Conservation (phyloP, 2,329 filamentous ascomycete species). For the Monilinia aucupariae region DNA sequence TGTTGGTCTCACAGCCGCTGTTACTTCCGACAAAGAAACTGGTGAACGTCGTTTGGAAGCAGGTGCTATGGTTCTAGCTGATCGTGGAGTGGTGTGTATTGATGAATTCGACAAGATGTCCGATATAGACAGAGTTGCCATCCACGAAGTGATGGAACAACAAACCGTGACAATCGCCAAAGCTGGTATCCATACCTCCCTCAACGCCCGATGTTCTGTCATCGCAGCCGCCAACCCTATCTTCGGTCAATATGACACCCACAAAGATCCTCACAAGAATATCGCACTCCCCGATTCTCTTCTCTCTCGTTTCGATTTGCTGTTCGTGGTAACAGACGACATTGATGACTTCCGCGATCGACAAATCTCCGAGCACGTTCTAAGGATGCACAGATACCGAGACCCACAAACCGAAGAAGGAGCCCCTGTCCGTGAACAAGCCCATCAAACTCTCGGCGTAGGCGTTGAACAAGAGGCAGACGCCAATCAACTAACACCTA, state of each 20-base stretch:
- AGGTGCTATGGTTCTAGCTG: constrained; percentile 96
- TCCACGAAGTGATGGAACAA: constrained; percentile 99
- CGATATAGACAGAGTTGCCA: constrained; percentile 93
- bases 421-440: constrained; percentile 84
- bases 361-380: constrained; percentile 89
- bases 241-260: constrained; percentile 95
- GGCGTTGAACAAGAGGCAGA: constrained; percentile 73
- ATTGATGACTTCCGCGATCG: constrained; percentile 92
- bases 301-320: constrained; percentile 93
- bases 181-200: constrained; percentile 92
- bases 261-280: constrained; percentile 98
- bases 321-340: constrained; percentile 97
- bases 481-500: constrained; percentile 71
- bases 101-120: constrained; percentile 99
- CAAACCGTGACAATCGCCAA: constrained; percentile 99
- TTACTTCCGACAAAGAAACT: constrained; percentile 95
- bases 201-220: constrained; percentile 95
- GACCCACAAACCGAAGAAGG: constrained; percentile 91
- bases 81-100: constrained; percentile 96
- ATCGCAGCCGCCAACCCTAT: constrained; percentile 96
- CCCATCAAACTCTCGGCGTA: constrained; percentile 77
- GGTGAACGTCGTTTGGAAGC: constrained; percentile 91
- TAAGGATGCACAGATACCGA: constrained; percentile 95
- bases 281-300: constrained; percentile 95
- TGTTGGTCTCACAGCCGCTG: constrained; percentile 93